Conservation (phyloP, 495 filamentous ascomycete species). For the Lentithecium fluviatile region DNA sequence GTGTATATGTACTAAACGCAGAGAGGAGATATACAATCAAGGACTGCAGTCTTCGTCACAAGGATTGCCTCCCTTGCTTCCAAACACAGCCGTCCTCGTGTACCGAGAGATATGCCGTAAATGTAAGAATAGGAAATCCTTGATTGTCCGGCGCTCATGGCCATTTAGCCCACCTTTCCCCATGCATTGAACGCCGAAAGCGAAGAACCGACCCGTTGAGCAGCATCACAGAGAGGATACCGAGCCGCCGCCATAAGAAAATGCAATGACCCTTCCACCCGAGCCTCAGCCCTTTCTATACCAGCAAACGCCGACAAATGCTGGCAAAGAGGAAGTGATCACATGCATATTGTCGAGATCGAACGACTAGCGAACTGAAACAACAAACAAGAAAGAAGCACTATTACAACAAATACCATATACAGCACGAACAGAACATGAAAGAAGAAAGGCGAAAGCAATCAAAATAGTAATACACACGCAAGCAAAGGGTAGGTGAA, state of each 20-base stretch:
- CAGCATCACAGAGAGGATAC: background rate
- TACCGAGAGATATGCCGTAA: background rate
- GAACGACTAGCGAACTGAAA: background rate
- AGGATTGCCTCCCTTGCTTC: background rate
- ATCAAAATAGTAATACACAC: background rate
- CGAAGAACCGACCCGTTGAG: background rate
- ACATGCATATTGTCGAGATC: background rate
- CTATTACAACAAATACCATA: background rate
- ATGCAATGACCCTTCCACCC: background rate
- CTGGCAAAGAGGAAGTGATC: background rate
- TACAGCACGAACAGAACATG: background rate
- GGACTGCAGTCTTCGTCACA: background rate
- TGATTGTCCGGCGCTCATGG: background rate
- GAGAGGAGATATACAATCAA: constrained; percentile 1
- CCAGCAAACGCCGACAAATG: background rate
- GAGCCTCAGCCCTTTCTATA: background rate
- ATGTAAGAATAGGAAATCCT: background rate
- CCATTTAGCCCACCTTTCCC: background rate
- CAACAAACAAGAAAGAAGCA: background rate
- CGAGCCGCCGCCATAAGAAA: background rate
- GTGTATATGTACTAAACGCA: background rate
- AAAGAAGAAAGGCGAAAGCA: background rate
- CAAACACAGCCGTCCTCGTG: background rate
- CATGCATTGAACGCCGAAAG: too few species aligned
- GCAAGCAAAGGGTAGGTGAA: background rate